A percentile compares a stretch with the other conserved stretches of the same genome.
phyloP scores from a whole-genome alignment of 2,329 filamentous ascomycete genomes.

The Ceratocystis huliohia region DNA sequence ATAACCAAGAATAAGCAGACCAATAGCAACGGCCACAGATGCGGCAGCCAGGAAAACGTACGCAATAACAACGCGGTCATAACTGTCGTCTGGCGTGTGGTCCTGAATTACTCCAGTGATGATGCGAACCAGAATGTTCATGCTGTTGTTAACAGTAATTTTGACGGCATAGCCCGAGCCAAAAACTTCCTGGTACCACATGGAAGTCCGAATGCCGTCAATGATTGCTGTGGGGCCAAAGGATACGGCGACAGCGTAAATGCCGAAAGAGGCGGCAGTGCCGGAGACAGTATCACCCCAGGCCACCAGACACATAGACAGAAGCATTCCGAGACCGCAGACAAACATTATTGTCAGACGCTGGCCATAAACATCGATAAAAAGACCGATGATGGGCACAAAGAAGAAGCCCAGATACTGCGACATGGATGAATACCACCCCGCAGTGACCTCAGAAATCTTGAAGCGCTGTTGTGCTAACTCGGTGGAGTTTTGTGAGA shows the following conservation, averaged over 20 bases:
- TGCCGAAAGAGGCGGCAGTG: constrained; percentile 46
- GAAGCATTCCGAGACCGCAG: constrained; percentile 36
- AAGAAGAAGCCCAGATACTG: constrained; percentile 47
- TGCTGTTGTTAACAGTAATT: constrained; percentile 49
- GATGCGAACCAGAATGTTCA: constrained; percentile 48
- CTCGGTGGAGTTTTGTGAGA: constrained; percentile 47
- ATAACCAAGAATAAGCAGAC: constrained; percentile 31
- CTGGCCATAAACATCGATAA: constrained; percentile 44
- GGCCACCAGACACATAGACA: constrained; percentile 43
- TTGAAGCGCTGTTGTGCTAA: constrained; percentile 47
- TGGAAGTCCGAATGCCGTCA: constrained; percentile 45
- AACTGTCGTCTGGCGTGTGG: constrained; percentile 39
- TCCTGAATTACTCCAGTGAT: constrained; percentile 48
- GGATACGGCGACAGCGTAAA: constrained; percentile 43
- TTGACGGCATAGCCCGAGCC: constrained; percentile 49
- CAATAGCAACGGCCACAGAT: constrained; percentile 34
- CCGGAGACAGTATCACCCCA: constrained; percentile 38
- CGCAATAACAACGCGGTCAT: constrained; percentile 41
- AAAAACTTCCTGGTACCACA: constrained; percentile 49
- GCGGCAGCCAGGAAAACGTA: constrained; percentile 42
- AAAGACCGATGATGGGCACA: constrained; percentile 42
- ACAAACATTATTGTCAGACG: constrained; percentile 42
- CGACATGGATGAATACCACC: constrained; percentile 46
- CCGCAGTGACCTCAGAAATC: constrained; percentile 40
- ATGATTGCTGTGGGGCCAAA: constrained; percentile 48